Percentiles rank a stretch among this genome's conserved stretches.
Evolutionary conservation across 2,329 filamentous ascomycete genomes (phyloP).

Genomic region (Penicillium sp.): DNA sequence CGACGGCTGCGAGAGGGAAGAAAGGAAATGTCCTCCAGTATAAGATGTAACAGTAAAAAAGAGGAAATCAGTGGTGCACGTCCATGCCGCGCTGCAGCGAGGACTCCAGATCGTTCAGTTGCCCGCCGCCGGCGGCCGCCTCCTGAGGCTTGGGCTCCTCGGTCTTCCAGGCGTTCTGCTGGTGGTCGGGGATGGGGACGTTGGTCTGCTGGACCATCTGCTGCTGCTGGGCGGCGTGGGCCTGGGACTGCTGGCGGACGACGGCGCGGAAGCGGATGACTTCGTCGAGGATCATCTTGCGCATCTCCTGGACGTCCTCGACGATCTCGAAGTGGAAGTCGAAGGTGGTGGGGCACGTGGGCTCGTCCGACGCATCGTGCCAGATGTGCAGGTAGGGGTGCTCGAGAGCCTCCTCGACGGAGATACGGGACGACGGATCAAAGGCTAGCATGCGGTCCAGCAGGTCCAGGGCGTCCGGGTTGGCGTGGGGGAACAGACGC

Average conservation of each 20-base stretch:
- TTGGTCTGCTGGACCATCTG: slow-evolving; percentile 46
- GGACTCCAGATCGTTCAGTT: slow-evolving; percentile 48
- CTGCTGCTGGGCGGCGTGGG: slow-evolving; percentile 40
- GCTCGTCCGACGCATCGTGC: slow-evolving; percentile 97
- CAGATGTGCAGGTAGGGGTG: slow-evolving; percentile 96
- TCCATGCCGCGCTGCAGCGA: slow-evolving; percentile 59
- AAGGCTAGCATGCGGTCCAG: slow-evolving; percentile 97
- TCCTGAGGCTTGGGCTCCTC: slow-evolving; percentile 64
- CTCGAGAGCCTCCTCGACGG: slow-evolving; percentile 90
- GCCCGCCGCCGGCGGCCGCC: slow-evolving; percentile 43
- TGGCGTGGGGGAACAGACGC: slow-evolving; percentile 85
- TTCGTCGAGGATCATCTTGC: slow-evolving; percentile 95
- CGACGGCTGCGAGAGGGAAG: not conserved
- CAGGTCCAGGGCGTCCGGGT: slow-evolving; percentile 91
- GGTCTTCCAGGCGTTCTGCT: slow-evolving; percentile 53
- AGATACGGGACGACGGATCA: slow-evolving; percentile 88
- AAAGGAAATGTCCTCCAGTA: slow-evolving; percentile 5
- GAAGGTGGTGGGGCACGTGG: slow-evolving; percentile 86
- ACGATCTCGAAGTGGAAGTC: slow-evolving; percentile 99
- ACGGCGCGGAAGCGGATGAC: slow-evolving; percentile 76
- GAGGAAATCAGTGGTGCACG: slow-evolving; percentile 33
- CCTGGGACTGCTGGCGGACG: slow-evolving; percentile 53
- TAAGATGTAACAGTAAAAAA: no score
- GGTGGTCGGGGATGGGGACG: slow-evolving; percentile 62
- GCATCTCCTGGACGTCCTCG: slow-evolving; percentile 92